These are phyloP conservation scores for Aspergillus versicolor DNA, from an alignment of 2,329 filamentous ascomycete genomes.

Conservation along the genomic window DNA sequence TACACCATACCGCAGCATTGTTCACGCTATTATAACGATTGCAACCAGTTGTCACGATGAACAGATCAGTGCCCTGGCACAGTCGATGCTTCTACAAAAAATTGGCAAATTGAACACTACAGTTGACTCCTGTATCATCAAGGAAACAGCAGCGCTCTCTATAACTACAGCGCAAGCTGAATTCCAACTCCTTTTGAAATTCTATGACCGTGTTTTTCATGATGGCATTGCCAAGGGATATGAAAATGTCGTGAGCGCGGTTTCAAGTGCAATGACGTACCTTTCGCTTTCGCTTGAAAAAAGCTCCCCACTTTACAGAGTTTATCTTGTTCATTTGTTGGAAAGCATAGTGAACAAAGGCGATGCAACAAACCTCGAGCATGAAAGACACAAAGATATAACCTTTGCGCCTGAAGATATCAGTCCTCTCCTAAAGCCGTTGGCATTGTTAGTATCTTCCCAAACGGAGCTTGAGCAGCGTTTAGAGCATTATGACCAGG, in stretches of 20 bases:
- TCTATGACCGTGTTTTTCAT: conserved; percentile 73
- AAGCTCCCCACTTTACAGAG: conserved; percentile 72
- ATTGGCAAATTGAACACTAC: conserved; percentile 76
- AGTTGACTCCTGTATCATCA: conserved; percentile 83
- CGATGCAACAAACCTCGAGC: conserved; percentile 73
- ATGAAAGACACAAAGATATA: conserved; percentile 73
- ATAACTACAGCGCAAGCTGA: conserved; percentile 76
- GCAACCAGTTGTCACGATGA: conserved; percentile 77
- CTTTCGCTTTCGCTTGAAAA: conserved; percentile 69
- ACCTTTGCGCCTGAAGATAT: conserved; percentile 85
- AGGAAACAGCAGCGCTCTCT: conserved; percentile 75
- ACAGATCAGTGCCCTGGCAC: conserved; percentile 88
- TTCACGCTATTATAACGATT: conserved; percentile 93
- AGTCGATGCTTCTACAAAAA: conserved; percentile 97
- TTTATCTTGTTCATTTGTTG: conserved; percentile 80
- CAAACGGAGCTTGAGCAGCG: conserved; percentile 20
- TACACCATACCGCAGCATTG: conserved; percentile 78
- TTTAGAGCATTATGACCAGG: conserved; percentile 57
- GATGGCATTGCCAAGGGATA: conserved; percentile 71
- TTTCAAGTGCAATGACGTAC: conserved; percentile 75
- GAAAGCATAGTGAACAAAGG: conserved; percentile 88
- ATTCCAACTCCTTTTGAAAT: conserved; percentile 80
- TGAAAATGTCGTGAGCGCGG: conserved; percentile 66
- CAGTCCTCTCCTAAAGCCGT: conserved; percentile 77
- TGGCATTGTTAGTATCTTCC: conserved; percentile 77